Base-by-base conservation (phyloP, 2,329 filamentous ascomycete genomes). In the Fulvia fulva region DNA sequence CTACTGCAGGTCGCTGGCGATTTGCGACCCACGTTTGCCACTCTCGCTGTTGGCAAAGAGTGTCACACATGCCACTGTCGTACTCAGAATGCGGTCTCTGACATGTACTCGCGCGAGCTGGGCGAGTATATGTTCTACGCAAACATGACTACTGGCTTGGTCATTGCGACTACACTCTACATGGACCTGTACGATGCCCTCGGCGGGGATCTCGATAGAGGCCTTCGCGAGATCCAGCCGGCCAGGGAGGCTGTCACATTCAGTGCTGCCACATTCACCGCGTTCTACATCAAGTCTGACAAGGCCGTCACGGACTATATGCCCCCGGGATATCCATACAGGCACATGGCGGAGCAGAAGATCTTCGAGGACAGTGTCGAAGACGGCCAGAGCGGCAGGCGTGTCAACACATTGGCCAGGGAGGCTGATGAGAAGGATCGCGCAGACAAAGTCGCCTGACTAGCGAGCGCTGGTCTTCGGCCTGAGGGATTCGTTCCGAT, bases 401-500 rank as follows among this genome's bases (percentile, higher is more conserved):
- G n/a, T n/a, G n/a, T n/a, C n/a, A n/a, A n/a, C n/a, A n/a, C n/a
- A n/a, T n/a, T n/a, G n/a, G n/a, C n/a, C n/a, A n/a, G n/a, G n/a
- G n/a, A n/a, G n/a, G 28, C 28, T 6, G 28, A 30, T 11, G 28
- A 30, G 28, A 19, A 6, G 9, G 25, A 28, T 34, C 7, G 28
- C 21, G 28, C 22, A 34, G 41, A 23, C 50, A 32, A 34, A 47
- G n/a, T 16, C 22, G 5, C 16, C 41, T n/a, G n/a, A n/a, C n/a
- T n/a, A n/a, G n/a, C n/a, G n/a, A n/a, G n/a, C n/a, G n/a, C n/a
- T n/a, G n/a, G n/a, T n/a, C n/a, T n/a, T n/a, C n/a, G n/a, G n/a
- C n/a, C n/a, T n/a, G n/a, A n/a, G n/a, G n/a, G n/a, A n/a, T 55
- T 46, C 25, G 23, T 55, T 14, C 52, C 52, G 43, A 25, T 46